A percentile compares a stretch with the other conserved stretches of the same genome.
Conservation (phyloP, 2,329 filamentous ascomycete genomes). For the Penicillium sp. region DNA sequence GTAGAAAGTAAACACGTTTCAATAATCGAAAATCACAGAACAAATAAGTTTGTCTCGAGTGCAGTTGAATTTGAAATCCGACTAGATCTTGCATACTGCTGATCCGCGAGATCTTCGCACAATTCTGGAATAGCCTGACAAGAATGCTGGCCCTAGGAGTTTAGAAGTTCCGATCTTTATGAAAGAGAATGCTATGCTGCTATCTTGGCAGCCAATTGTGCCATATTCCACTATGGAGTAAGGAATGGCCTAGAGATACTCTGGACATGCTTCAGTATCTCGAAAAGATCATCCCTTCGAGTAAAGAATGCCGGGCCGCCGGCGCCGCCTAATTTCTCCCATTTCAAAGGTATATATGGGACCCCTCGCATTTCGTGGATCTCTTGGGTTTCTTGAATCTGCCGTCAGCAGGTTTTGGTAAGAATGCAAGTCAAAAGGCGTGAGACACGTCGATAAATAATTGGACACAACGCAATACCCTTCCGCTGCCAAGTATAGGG, state of each 20-base stretch:
- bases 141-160: background rate
- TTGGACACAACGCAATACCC: background rate
- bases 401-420: background rate
- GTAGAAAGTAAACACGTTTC: background rate
- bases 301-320: background rate
- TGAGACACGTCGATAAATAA: conserved; percentile 2
- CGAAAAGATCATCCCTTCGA: background rate
- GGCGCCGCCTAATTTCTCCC: background rate
- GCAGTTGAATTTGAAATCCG: background rate
- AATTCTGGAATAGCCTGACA: background rate
- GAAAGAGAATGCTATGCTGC: background rate
- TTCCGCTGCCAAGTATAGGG: conserved; percentile 5
- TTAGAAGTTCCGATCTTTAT: background rate
- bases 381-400: background rate
- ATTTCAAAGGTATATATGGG: background rate
- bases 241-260: background rate
- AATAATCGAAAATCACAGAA: background rate
- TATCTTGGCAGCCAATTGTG: background rate
- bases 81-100: background rate
- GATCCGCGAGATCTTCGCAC: background rate
- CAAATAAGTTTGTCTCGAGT: background rate
- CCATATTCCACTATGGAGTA: background rate
- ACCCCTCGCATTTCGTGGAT: background rate
- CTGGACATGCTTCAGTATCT: background rate
- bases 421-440: background rate